Base-by-base conservation (phyloP, 345 rosid species). In the Populus davidiana region DNA sequence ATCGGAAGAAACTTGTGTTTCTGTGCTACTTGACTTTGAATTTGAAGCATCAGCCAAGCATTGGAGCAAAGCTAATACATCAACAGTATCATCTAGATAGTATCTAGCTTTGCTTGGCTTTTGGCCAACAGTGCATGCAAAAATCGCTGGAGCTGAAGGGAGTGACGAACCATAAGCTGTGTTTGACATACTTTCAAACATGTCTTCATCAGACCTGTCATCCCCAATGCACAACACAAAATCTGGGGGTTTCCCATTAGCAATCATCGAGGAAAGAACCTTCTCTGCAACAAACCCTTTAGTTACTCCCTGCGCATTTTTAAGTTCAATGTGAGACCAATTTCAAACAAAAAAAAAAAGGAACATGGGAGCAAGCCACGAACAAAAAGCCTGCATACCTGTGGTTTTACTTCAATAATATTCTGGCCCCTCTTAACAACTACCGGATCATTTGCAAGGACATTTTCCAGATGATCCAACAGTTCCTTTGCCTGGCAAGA, bases 371-470 rank as follows among this genome's bases (percentile, higher is more conserved):
- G 23, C 64, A 23, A 49, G 21, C 6, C 18, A 62, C 10, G 23
- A 33, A 70, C 1, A 69, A 56, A 35, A 43, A 7, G 33, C 31
- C 29, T 14, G 41, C 62, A 35, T 82, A 87, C 93, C 91, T 90
- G 93, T 64, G 89, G 93, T 81, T 90, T 90, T 18, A 84, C 91
- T 86, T 90, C 93, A 65, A 90, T 90, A 71, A 90, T 90, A n/a
- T 85, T 81, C 74, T 83, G 88, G 8, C 93, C 93, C 79, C 89
- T 85, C 78, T 79, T 82, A 8, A 87, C 93, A 36, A 82, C 86
- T 35, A 87, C 93, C 0, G 90, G 93, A 79, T 90, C 91, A 74
- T 90, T 90, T 52, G 89, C 86, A 64, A 90, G 91, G 54, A 88
- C 90, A 56, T 77, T 86, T 84, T 90, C 93, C 8, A 90, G 88